Conservation (phyloP, 2,329 filamentous ascomycete species). For the Penicillium sp. region DNA sequence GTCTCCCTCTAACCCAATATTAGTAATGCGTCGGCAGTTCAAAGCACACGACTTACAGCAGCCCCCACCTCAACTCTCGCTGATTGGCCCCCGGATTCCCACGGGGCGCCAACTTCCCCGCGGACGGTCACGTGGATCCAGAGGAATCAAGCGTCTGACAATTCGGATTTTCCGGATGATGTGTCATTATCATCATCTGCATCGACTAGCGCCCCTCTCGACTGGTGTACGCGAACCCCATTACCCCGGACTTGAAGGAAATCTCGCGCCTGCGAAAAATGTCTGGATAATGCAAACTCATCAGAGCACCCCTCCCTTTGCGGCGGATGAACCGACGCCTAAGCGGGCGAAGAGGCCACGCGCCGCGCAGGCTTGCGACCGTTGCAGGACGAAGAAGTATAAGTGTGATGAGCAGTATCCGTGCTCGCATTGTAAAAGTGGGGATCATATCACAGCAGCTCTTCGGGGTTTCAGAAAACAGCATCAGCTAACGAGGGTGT, state of each 20-base stretch:
- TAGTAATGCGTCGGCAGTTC: neutral
- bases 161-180: conserved; percentile 27
- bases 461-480: neutral
- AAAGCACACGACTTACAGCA: neutral
- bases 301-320: conserved; percentile 20
- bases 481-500: conserved; percentile 6
- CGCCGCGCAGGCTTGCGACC: conserved; percentile 53
- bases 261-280: conserved; percentile 9
- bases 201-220: conserved; percentile 10
- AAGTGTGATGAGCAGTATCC: conserved; percentile 53
- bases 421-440: conserved; percentile 51
- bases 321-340: conserved; percentile 23
- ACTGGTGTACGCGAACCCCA: conserved; percentile 2
- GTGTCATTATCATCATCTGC: conserved; percentile 17
- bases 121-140: conserved; percentile 23
- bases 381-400: conserved; percentile 54
- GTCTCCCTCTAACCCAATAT: neutral
- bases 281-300: conserved; percentile 45
- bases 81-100: conserved; percentile 10
- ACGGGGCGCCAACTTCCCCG: neutral
- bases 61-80: neutral
- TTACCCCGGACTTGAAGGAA: conserved; percentile 7
- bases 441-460: conserved; percentile 13
- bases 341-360: conserved; percentile 43
- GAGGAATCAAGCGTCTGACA: neutral